phyloP scores from a whole-genome alignment of 768 basidiomycete species.

The Inosperma sp. region DNA sequence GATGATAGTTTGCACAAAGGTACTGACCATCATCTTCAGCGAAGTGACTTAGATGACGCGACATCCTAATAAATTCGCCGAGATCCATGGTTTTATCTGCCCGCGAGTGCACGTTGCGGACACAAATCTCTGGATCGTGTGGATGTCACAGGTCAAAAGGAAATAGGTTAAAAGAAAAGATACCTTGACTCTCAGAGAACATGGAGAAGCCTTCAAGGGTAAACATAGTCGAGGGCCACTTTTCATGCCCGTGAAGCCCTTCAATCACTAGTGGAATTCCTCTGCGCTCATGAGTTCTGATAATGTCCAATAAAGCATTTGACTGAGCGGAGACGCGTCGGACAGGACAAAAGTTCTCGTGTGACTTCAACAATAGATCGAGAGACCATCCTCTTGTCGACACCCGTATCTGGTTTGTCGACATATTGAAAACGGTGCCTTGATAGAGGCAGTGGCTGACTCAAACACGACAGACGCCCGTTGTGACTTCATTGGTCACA shows the following conservation, averaged over 20 bases:
- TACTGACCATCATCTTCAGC: conserved; percentile 36
- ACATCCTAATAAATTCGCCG: conserved; percentile 47
- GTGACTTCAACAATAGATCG: conserved; percentile 32
- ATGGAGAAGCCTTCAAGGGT: conserved; percentile 48
- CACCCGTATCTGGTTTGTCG: conserved; percentile 14
- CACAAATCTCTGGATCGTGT: conserved; percentile 52
- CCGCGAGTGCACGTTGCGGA: conserved; percentile 60
- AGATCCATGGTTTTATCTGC: conserved; percentile 50
- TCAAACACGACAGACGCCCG: no score
- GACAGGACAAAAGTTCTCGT: conserved; percentile 37
- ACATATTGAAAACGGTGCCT: conserved; percentile 4
- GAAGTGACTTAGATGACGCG: conserved; percentile 33
- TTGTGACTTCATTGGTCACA: no score
- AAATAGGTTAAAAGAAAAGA: neutral
- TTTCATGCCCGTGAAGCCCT: conserved; percentile 48
- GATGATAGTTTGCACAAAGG: neutral
- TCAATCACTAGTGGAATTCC: conserved; percentile 64
- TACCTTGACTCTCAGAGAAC: conserved; percentile 22
- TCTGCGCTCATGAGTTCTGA: conserved; percentile 43
- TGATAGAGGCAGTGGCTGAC: no score
- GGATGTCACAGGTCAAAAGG: neutral
- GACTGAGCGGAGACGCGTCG: conserved; percentile 28
- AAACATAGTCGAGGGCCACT: conserved; percentile 57
- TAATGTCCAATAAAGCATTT: conserved; percentile 32
- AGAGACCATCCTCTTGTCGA: conserved; percentile 53